Base-by-base conservation (phyloP, 164 flowering plant species). In the Litsea cubeba region DNA sequence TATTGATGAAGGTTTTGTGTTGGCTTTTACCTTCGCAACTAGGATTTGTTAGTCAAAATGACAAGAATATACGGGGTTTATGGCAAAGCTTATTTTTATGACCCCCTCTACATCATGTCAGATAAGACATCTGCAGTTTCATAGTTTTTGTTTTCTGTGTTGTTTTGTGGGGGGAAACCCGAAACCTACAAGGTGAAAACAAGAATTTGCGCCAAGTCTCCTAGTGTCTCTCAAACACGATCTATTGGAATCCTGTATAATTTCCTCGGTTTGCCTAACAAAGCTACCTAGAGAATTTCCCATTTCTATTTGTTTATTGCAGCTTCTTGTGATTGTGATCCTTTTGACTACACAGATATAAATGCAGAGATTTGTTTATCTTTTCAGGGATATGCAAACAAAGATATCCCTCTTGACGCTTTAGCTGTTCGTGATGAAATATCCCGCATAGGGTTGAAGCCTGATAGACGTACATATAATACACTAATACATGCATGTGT, bases 401-500 rank as follows among this genome's bases (percentile, higher is more conserved):
- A 81, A 26, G 93, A 88, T 40, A 73, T 22, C 77, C 90, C 90
- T 72, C 79, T 85, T 64, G 80, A 72, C 72, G 91, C 93, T 64
- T 65, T 88, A 50, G 50, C 78, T 69, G 68, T 86, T 71, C 81
- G 81, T 74, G 83, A 84, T 73, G 91, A 88, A 70, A 86, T 88
- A 40, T 72, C 81, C 54, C 81, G 77, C n/a, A 85, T 79, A 65
- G 89, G 91, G 68, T 73, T 91, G 73, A 80, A 82, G 54, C 90
- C 91, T 76, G 90, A 89, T 75, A 85, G 84, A 71, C 86, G 81
- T 60, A 88, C 87, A 24, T 89, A 87, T 77, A 89, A 91, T 78
- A 87, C 89, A 28, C 78, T 91, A 32, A 76, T 91, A 23, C 82
- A 81, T 75, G 93, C 89, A 71, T 87, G 90, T 75, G 86, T 86